A percentile compares a stretch with the other conserved stretches of the same genome.
These are phyloP conservation scores for Aegilops speltoides DNA, from an alignment of 176 grass and related monocot species.

Conservation along the genomic window DNA sequence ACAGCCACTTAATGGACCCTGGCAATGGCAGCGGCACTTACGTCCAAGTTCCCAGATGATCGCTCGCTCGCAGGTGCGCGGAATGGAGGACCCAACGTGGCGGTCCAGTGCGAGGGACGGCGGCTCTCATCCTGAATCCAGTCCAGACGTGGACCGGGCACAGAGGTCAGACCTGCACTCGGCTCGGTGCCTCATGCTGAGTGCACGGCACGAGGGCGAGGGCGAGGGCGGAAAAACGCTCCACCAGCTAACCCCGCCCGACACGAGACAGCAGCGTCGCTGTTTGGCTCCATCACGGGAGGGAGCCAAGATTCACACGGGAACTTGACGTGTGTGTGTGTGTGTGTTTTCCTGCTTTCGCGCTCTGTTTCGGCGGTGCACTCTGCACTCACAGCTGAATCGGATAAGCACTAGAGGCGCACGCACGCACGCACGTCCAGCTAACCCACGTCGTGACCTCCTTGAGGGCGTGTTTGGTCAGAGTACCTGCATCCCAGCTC, in stretches of 20 bases:
- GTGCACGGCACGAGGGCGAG: not conserved
- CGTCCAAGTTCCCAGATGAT: not conserved
- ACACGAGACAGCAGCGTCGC: not conserved
- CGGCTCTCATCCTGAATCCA: not conserved
- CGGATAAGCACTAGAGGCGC: not conserved
- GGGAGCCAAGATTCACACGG: not conserved
- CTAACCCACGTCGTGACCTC: no score
- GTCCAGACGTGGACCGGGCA: not conserved
- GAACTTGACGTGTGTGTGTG: not conserved
- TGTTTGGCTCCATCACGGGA: constrained; percentile 13
- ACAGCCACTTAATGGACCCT: not conserved
- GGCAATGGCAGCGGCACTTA: not conserved
- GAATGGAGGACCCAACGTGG: not conserved
- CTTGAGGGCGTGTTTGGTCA: no score
- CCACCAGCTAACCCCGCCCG: not conserved
- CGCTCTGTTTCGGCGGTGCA: not conserved
- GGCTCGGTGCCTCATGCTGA: not conserved
- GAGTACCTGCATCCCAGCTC: no score
- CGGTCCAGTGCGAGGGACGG: not conserved
- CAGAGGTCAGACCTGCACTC: not conserved
- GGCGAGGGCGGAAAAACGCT: no score
- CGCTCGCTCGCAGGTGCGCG: not conserved
- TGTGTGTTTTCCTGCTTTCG: not conserved
- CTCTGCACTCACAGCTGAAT: not conserved
- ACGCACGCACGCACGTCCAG: no score